A percentile compares a stretch with the other conserved stretches of the same genome.
Conservation (phyloP, 139 green algal genomes). For the Axilococcus clingmanii region DNA sequence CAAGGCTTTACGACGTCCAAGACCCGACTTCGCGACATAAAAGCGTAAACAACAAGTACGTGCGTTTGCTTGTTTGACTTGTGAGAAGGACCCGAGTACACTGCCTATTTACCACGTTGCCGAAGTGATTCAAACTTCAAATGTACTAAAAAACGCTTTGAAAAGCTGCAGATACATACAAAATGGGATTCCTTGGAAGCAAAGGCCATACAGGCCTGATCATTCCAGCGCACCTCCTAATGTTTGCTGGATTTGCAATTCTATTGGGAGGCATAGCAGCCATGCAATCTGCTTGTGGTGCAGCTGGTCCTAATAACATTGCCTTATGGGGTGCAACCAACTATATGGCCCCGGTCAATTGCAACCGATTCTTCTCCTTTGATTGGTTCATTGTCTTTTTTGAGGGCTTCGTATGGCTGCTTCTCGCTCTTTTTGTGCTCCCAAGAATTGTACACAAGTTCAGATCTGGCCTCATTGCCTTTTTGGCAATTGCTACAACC, state of each 20-base stretch:
- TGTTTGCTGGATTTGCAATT: conserved; percentile 18
- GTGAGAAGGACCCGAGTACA: neutral
- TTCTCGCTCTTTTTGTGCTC: conserved; percentile 8
- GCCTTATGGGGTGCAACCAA: neutral
- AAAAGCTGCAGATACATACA: neutral
- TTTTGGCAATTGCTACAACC: conserved; percentile 5
- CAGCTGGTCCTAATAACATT: neutral
- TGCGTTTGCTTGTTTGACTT: neutral
- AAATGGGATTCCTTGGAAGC: neutral
- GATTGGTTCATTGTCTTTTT: conserved; percentile 14
- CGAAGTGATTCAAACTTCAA: neutral
- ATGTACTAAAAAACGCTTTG: neutral
- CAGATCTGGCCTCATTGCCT: neutral
- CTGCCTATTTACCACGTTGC: neutral
- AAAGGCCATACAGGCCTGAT: neutral
- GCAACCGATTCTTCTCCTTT: conserved; percentile 12
- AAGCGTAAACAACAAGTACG: no score
- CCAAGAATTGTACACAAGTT: neutral
- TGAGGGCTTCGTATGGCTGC: conserved; percentile 13
- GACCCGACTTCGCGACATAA: no score
- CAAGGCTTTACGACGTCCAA: no score
- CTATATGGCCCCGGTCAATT: conserved; percentile 1
- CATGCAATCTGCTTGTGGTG: conserved; percentile 7
- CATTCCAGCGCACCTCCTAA: neutral
- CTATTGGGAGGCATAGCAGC: conserved; percentile 20